Evolutionary conservation across 1,284 basidiomycete genomes (phyloP), one percentile per base, ranked within the genome.

Genomic region (Ustilago cynodontis): DNA sequence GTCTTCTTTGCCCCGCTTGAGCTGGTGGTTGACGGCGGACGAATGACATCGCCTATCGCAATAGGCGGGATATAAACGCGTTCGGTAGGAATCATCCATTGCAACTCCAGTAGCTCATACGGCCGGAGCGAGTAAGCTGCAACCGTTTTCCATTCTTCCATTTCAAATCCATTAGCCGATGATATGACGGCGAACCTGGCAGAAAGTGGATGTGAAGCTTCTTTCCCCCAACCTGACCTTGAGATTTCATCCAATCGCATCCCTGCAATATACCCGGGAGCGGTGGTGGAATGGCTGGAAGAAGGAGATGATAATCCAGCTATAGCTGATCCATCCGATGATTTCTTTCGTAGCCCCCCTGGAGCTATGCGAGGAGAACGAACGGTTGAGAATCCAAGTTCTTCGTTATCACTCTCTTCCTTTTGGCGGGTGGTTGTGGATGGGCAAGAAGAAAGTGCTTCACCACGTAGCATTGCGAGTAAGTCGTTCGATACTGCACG

Each of bases 61-160:
- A 67, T 37, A 24, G 72, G 65, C 2, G 73, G 56, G 13, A 77
- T 69, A 47, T 79, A 66, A n/a, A 77, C 67, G 14, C 76, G 67
- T 11, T 82, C 78, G 24, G 70, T 67, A 0, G 77, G 71, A 16
- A 65, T 71, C 13, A 49, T 35, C 65, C 70, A 78, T 50, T 82
- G 81, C 60, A 82, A 4, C 52, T 81, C 75, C 28, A 82, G 51
- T 49, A 82, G 59, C 37, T 82, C 81, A 54, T 69, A 82, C 3
- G 81, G 76, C 13, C 81, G 53, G 3, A 82, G 20, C 22, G 53
- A 45, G 39, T 57, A 81, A 14, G 74, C 61, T 3, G 75, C 71
- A 1, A 75, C 67, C 35, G 81, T 81, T 51, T 72, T 68, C 75
- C 77, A 81, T 31, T 81, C 79, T 29, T 82, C 75, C 54, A 82